Evolutionary conservation across 257 asterid species (phyloP), one percentile per base, ranked within the genome.

Genomic region (Dorcoceras hygrometricum): DNA sequence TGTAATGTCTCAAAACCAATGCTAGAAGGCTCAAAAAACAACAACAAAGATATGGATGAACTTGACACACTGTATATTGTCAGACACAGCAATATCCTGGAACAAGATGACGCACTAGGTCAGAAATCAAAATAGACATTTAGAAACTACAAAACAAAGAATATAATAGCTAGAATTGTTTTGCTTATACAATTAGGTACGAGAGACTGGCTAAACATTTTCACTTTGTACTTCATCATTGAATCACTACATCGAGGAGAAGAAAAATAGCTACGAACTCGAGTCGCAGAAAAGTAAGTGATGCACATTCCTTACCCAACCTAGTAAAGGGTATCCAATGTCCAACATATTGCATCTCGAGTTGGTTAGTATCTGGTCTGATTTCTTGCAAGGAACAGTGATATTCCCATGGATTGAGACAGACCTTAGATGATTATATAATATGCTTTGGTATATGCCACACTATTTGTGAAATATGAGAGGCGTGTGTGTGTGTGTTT

Each of bases 1-100:
- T 91, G 98, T 59, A 91, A 75, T 58, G 96, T 91, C 95, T 91
- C 98, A 77, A 91, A 91, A 78, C 89, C 95, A 74, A 91, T 85
- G 80, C 98, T 89, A 59, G 76, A 82, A 79, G 98, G 98, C 84
- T 91, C 98, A 79, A 91, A 91, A 82, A 91, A 89, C 71, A 91
- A 80, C 75, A 91, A 75, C 83, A 87, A 75, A 74, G 70, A 74
- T 66, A 78, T 76, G 55, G 92, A 73, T 36, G 95, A 85, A 73
- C 77, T 84, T 61, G 77, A 66, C 69, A 80, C 69, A 60, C 76
- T 78, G 79, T 81, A 79, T 46, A 87, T 66, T 27, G 75, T 65
- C 84, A 86, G 70, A 72, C 95, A 89, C 46, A 77, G 70, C 73
- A 81, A 72, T 73, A 89, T 77, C 96, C 98, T 91, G 71, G 81